phyloP scores from a whole-genome alignment of 495 filamentous ascomycete genomes.

The Peziza echinospora region DNA sequence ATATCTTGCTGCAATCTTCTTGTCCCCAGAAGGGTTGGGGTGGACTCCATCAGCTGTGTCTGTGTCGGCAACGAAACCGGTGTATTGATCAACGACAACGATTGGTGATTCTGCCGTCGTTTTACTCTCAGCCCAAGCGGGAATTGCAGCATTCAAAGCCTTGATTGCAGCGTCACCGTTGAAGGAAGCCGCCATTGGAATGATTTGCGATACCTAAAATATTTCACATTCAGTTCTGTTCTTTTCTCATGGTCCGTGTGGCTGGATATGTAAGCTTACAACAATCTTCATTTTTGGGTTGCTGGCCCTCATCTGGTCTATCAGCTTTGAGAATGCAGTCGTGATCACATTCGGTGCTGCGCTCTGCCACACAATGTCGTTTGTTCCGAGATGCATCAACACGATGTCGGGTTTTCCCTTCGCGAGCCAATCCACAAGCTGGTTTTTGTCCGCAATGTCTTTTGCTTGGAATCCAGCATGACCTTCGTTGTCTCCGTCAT shows the following conservation, averaged over 20 bases:
- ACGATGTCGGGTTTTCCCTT: constrained; percentile 28
- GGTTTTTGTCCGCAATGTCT: constrained; percentile 27
- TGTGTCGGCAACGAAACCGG: constrained; percentile 21
- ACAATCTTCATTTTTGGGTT: constrained; percentile 32
- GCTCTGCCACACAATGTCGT: constrained; percentile 29
- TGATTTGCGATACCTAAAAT: constrained; percentile 31
- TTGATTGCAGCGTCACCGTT: constrained; percentile 23
- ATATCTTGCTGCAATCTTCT: constrained; percentile 26
- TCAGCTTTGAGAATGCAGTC: constrained; percentile 26
- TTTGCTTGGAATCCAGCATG: constrained; percentile 31
- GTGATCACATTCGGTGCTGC: constrained; percentile 24
- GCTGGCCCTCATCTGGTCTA: constrained; percentile 25
- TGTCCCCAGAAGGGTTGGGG: constrained; percentile 26
- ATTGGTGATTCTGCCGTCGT: constrained; percentile 30
- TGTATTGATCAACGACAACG: constrained; percentile 30
- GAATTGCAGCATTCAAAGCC: constrained; percentile 28
- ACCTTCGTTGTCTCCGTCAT: constrained; percentile 32
- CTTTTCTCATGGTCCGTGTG: not conserved
- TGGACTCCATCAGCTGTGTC: constrained; percentile 30
- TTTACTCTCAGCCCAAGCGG: constrained; percentile 24
- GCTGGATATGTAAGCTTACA: constrained; percentile 18
- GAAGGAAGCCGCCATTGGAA: constrained; percentile 24
- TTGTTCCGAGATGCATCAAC: constrained; percentile 30
- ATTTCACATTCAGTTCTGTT: too few relatives aligned
- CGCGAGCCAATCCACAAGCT: constrained; percentile 29